Evolutionary conservation across 2,329 filamentous ascomycete species (phyloP).

Genomic region (Metarhizium robertsii): DNA sequence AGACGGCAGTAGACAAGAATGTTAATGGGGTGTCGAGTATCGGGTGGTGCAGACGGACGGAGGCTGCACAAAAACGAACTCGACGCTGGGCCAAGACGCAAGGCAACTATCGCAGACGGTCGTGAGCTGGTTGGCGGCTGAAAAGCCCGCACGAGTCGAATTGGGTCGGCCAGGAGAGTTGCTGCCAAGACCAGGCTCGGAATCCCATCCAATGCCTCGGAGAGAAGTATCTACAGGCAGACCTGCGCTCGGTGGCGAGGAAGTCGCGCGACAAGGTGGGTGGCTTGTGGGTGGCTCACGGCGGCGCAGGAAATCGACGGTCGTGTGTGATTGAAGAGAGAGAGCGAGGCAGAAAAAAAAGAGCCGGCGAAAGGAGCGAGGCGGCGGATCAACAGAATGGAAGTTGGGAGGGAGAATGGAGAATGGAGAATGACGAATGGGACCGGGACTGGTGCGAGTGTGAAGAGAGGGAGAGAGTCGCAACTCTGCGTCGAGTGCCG

Average conservation of each 20-base stretch:
- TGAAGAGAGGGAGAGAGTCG: background rate
- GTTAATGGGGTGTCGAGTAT: background rate
- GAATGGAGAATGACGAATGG: background rate
- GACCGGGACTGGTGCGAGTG: background rate
- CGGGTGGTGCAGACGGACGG: background rate
- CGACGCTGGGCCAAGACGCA: background rate
- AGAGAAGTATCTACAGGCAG: background rate
- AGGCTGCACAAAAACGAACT: too few species aligned
- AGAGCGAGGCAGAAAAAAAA: background rate
- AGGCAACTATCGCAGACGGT: background rate
- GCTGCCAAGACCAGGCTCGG: background rate
- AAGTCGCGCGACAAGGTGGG: background rate
- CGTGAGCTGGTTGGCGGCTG: background rate
- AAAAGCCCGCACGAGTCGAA: background rate
- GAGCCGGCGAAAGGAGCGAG: background rate
- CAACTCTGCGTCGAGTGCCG: background rate
- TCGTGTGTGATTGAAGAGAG: background rate
- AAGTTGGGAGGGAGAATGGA: background rate
- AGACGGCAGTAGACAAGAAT: background rate
- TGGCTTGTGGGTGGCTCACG: background rate
- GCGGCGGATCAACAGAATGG: background rate
- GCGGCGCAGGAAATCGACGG: background rate
- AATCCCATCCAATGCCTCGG: background rate
- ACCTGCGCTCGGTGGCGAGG: constrained; percentile 2
- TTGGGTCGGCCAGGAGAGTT: background rate